Base-by-base conservation (phyloP, 192 early-diverging fungal genomes). In the Linnemannia zychae region DNA sequence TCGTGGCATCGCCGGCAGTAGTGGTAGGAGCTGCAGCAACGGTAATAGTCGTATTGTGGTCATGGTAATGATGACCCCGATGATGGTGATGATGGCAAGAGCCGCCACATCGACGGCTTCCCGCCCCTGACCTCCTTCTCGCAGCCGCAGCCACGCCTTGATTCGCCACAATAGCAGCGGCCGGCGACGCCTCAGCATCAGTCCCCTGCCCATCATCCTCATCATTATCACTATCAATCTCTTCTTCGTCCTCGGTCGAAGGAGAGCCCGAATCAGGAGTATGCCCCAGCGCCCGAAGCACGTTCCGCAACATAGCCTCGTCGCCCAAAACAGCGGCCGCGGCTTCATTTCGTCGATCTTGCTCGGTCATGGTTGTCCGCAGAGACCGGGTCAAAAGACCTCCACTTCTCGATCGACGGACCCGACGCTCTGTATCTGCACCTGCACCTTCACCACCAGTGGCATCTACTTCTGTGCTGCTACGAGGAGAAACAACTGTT, bases 271-370 rank as follows among this genome's bases (percentile, higher is more conserved):
- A 68, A 22, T 82, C 71, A 24, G 65, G 63, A 33, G 46, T 75
- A 33, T 77, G 75, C 18, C 81, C 81, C 7, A 78, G 67, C 5
- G 63, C 81, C 0, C 40, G 75, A 7, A 74, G 53, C 36, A 74
- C 76, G 22, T 71, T 74, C 13, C 81, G 20, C 66, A 84, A 40
- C 20, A 71, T 13, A 7, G 44, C 50, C 6, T 74, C 76, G 11
- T 72, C 75, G 9, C 52, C 71, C 20, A 72, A 52, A 2, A 48
- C 24, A 5, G 44, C 65, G 24, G 33, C 28, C 38, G 67, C 68
- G n/a, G 24, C 20, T 11, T 52, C 47, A 2, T 13, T 7, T 16
- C 36, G 75, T 50, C 75, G 75, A 75, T 47, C 73, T 4, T 16
- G 20, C 16, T 34, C 28, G 13, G 75, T 76, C 75, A 22, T 68